A percentile compares a stretch with the other conserved stretches of the same genome.
These are phyloP conservation scores for Alternaria consortialis DNA, from an alignment of 2,329 filamentous ascomycete species.

Conservation along the genomic window DNA sequence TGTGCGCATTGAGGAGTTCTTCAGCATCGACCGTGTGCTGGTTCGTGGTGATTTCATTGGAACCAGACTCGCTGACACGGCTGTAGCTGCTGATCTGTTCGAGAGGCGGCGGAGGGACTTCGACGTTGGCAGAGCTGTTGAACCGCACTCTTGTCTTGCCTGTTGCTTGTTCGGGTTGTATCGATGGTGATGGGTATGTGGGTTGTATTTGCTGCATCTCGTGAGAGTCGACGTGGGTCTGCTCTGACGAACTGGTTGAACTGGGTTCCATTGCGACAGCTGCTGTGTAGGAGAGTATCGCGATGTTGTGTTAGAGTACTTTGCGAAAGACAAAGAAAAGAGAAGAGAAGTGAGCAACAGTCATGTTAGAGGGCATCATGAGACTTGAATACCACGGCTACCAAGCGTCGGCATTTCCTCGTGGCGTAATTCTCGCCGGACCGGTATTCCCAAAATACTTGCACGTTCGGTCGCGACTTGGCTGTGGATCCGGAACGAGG, in stretches of 20 bases:
- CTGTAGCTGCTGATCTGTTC: slow-evolving; percentile 21
- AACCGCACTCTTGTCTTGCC: slow-evolving; percentile 36
- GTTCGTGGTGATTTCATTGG: slow-evolving; percentile 18
- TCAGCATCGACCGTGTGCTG: slow-evolving; percentile 31
- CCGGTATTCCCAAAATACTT: slow-evolving; percentile 9
- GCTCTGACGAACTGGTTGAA: slow-evolving; percentile 23
- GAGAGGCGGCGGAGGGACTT: slow-evolving; percentile 24
- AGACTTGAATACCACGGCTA: slow-evolving; percentile 5
- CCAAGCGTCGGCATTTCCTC: slow-evolving; percentile 1
- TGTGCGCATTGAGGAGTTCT: slow-evolving; percentile 34
- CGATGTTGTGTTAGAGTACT: neutral
- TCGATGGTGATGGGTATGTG: slow-evolving; percentile 16
- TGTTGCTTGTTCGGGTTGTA: slow-evolving; percentile 22
- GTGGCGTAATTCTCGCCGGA: slow-evolving; percentile 4
- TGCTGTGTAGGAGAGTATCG: neutral
- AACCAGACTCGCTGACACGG: slow-evolving; percentile 26
- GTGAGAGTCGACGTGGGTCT: slow-evolving; percentile 20
- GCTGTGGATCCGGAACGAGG: slow-evolving; percentile 10
- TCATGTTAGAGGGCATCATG: slow-evolving; percentile 1
- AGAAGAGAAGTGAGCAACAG: neutral
- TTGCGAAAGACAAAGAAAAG: neutral
- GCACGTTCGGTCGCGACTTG: slow-evolving; percentile 10
- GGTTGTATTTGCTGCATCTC: slow-evolving; percentile 15
- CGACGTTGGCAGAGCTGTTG: slow-evolving; percentile 38
- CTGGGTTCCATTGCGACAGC: slow-evolving; percentile 28